Conservation (phyloP, 345 rosid genomes). For the Melaleuca quinquenervia region DNA sequence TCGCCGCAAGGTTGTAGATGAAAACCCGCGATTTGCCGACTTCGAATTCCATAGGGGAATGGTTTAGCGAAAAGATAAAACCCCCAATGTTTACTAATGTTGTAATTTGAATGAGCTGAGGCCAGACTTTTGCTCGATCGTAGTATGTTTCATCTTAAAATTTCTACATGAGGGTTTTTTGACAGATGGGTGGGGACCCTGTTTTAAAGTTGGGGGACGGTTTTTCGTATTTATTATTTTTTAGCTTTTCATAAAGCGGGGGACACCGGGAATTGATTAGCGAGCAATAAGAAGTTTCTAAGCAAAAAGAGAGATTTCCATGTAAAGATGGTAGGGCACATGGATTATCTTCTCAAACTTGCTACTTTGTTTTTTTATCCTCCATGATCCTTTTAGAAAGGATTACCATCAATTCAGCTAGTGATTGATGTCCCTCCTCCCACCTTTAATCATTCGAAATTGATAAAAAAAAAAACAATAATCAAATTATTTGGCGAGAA, state of each 20-base stretch:
- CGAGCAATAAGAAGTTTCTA: conserved; percentile 33
- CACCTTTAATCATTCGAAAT: not conserved
- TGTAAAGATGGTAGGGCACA: conserved; percentile 48
- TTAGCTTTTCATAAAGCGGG: conserved; percentile 24
- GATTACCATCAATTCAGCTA: not conserved
- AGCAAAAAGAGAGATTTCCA: conserved; percentile 14
- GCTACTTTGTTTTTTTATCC: conserved; percentile 10
- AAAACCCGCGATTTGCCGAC: not conserved
- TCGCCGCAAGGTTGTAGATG: not conserved
- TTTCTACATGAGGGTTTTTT: not conserved
- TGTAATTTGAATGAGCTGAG: not conserved
- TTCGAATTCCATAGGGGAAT: not conserved
- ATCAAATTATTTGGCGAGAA: not conserved
- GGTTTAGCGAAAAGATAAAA: not conserved
- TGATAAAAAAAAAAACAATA: not conserved
- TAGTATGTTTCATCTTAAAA: not conserved
- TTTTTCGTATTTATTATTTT: not conserved
- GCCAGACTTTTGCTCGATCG: not conserved
- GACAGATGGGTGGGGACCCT: not conserved
- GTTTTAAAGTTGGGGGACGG: not conserved
- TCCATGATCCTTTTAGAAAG: conserved; percentile 21
- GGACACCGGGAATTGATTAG: conserved; percentile 21
- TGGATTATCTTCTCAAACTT: conserved; percentile 25
- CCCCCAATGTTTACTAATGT: not conserved
- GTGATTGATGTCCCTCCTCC: not conserved